Base-by-base conservation (phyloP, 1,284 basidiomycete genomes). In the Puccinia hordei region DNA sequence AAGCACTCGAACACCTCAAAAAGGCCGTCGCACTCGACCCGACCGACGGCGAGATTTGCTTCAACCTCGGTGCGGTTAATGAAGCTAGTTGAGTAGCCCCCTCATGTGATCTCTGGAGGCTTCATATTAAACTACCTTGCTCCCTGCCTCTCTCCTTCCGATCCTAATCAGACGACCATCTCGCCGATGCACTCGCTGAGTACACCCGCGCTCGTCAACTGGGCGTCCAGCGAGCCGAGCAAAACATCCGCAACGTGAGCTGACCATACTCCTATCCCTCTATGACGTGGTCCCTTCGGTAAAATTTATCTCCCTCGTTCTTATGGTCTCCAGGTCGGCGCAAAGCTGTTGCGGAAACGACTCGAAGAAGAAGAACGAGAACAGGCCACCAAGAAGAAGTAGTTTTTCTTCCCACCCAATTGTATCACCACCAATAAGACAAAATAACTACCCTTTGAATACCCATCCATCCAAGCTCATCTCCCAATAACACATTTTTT, bases 211-310 rank as follows among this genome's bases (percentile, higher is more conserved):
- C 77, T 10, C 51, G 69, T 13, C 53, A 59, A 53, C 66, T 80
- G 24, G 77, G 77, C 12, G 68, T 80, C 38, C 44, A 41, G 30
- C 53, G 77, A 2, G 77, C 77, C 35, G 77, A 80, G 10, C 77
- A 80, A 61, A 80, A 80, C 27, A 80, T 80, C 22, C 49, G 77
- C 30, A 80, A 80, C 57, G 77, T 80, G 63, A 61, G 66, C 46
- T 24, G 24, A 10, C 33, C 17, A 22, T n/a, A 2, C 44, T 30
- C 15, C 10, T 12, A 35, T 41, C 44, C 24, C 10, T 65, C 38
- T 19, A 38, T n/a, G n/a, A 73, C 19, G 10, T 12, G 27, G 5
- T 33, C 8, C 27, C 17, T 24, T 27, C 6, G n/a, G 13, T 24
- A 8, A 19, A 1, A 24, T 75, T 24, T 61, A 22, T n/a, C 22